Percentiles rank a stretch among this genome's conserved stretches.
Conservation (phyloP, 1,284 basidiomycete species). For the Sanguinoderma infundibulare region DNA sequence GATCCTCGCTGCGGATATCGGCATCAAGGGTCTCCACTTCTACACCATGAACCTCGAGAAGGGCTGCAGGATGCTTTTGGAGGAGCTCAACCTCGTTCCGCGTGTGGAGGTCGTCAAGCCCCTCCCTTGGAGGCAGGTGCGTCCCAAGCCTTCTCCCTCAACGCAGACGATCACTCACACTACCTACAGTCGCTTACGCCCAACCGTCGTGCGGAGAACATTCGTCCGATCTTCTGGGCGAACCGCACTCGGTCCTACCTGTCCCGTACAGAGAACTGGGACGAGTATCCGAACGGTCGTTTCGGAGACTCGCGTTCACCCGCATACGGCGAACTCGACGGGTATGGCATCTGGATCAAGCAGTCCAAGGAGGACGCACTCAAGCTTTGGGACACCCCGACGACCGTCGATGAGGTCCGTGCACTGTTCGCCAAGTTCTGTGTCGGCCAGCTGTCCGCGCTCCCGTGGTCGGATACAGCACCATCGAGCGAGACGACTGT, state of each 20-base stretch:
- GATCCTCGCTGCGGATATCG: constrained; percentile 80
- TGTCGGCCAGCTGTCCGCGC: constrained; percentile 65
- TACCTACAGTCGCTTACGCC: constrained; percentile 80
- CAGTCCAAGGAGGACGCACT: constrained; percentile 85
- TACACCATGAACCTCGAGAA: constrained; percentile 99
- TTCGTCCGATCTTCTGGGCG: constrained; percentile 96
- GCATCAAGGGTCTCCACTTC: constrained; percentile 89
- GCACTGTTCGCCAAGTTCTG: constrained; percentile 86
- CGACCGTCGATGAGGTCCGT: constrained; percentile 66
- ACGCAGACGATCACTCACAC: neutral
- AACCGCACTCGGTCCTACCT: constrained; percentile 92
- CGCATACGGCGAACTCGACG: constrained; percentile 97
- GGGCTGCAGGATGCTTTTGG: constrained; percentile 90
- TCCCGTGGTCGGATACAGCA: constrained; percentile 96
- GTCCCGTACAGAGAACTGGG: constrained; percentile 95
- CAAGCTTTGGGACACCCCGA: constrained; percentile 88
- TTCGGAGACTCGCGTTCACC: constrained; percentile 97
- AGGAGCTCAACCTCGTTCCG: constrained; percentile 86
- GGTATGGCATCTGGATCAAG: constrained; percentile 88
- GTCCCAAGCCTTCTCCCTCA: neutral
- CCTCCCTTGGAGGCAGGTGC: constrained; percentile 89
- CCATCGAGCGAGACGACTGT: constrained; percentile 86
- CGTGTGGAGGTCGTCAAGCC: constrained; percentile 88
- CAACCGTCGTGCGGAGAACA: constrained; percentile 84
- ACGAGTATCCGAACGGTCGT: constrained; percentile 98